A percentile compares a stretch with the other conserved stretches of the same genome.
Conservation (phyloP, 2,329 filamentous ascomycete species). For the Rutstroemia sp. region DNA sequence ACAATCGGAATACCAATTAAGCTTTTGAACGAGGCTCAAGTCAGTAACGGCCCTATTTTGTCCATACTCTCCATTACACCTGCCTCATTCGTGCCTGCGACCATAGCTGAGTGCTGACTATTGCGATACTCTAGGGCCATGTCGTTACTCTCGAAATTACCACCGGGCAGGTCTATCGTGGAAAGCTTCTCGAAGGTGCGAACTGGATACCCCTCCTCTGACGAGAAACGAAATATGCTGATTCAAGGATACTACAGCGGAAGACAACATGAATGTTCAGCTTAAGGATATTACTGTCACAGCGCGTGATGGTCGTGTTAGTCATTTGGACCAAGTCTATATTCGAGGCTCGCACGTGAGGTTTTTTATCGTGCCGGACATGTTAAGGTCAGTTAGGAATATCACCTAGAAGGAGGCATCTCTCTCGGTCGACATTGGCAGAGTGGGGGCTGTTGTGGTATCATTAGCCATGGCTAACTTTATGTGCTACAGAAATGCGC, state of each 20-base stretch:
- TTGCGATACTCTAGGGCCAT: conserved; percentile 60
- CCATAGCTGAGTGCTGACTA: conserved; percentile 10
- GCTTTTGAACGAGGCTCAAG: conserved; percentile 95
- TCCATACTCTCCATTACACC: conserved; percentile 12
- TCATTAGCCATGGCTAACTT: conserved; percentile 5
- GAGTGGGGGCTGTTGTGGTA: not conserved
- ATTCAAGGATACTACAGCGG: conserved; percentile 49
- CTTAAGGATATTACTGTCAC: conserved; percentile 99
- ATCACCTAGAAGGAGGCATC: not conserved
- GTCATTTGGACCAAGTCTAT: conserved; percentile 96
- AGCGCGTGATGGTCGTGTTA: conserved; percentile 93
- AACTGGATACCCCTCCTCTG: conserved; percentile 7
- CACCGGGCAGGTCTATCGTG: conserved; percentile 88
- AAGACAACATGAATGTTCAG: conserved; percentile 99
- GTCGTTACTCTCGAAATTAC: conserved; percentile 95
- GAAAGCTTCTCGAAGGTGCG: conserved; percentile 91
- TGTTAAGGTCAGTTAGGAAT: conserved; percentile 63
- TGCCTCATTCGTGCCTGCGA: not conserved
- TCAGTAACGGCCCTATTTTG: conserved; percentile 36
- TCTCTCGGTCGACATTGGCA: not conserved
- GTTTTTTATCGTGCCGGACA: conserved; percentile 98
- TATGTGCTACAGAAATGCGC: conserved; percentile 65
- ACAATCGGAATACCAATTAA: conserved; percentile 99
- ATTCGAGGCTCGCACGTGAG: conserved; percentile 95
- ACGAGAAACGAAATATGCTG: conserved; percentile 8